phyloP scores from a whole-genome alignment of 352 stramenopile species.

The Globisporangium ultimum region DNA sequence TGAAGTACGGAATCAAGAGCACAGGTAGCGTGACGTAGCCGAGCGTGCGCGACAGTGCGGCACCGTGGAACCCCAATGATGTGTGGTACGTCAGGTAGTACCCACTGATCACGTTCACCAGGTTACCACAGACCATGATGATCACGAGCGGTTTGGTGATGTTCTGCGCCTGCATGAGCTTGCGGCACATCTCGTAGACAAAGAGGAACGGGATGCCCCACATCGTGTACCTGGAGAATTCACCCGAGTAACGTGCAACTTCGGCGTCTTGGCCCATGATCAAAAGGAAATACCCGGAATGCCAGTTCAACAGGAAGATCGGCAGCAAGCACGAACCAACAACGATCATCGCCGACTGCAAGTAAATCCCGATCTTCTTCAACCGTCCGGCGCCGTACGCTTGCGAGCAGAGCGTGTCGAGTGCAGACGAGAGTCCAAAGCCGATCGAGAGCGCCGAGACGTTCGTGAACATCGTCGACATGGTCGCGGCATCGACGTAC shows the following conservation, averaged over 20 bases:
- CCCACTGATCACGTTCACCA: slow-evolving; percentile 59
- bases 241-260: slow-evolving; percentile 40
- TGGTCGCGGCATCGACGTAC: slow-evolving; percentile 63
- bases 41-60: slow-evolving; percentile 56
- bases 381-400: slow-evolving; percentile 47
- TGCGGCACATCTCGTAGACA: slow-evolving; percentile 60
- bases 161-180: slow-evolving; percentile 70
- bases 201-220: slow-evolving; percentile 55
- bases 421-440: slow-evolving; percentile 57
- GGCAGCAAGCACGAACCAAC: slow-evolving; percentile 35
- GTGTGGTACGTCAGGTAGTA: slow-evolving; percentile 76
- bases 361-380: slow-evolving; percentile 65
- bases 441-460: slow-evolving; percentile 56
- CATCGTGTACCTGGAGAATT: slow-evolving; percentile 50
- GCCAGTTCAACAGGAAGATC: slow-evolving; percentile 47
- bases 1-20: slow-evolving; percentile 54
- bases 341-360: slow-evolving; percentile 51
- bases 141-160: slow-evolving; percentile 57
- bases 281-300: slow-evolving; percentile 42
- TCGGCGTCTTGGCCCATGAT: slow-evolving; percentile 38
- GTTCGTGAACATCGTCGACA: slow-evolving; percentile 76
- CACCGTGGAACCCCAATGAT: slow-evolving; percentile 65
- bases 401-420: slow-evolving; percentile 76
- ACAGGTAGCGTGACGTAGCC: slow-evolving; percentile 49
- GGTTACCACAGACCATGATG: slow-evolving; percentile 44